A percentile compares a stretch with the other conserved stretches of the same genome.
phyloP scores from a whole-genome alignment of 1,139 yeast genomes.

The Pichia sp. region DNA sequence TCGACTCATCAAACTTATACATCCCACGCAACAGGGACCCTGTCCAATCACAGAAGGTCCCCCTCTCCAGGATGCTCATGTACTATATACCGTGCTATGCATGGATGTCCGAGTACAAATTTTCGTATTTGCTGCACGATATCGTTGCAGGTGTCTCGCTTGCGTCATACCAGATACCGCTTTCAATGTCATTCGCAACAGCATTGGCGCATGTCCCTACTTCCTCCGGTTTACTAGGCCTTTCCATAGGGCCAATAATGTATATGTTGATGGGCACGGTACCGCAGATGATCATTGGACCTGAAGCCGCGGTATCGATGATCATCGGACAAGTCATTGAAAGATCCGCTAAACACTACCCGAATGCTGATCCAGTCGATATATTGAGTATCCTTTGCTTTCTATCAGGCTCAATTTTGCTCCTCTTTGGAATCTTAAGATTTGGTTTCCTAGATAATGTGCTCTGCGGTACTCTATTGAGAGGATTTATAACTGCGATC shows the following conservation, averaged over 20 bases:
- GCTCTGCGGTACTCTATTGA: conserved; percentile 67
- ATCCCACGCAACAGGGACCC: conserved; percentile 1
- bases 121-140: conserved; percentile 57
- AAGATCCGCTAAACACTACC: conserved; percentile 48
- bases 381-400: conserved; percentile 69
- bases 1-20: background rate
- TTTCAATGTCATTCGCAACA: conserved; percentile 82
- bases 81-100: conserved; percentile 78
- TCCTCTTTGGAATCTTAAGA: conserved; percentile 73
- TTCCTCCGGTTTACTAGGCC: conserved; percentile 71
- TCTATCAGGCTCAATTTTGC: conserved; percentile 65
- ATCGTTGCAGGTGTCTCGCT: conserved; percentile 77
- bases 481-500: conserved; percentile 92
- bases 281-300: conserved; percentile 95
- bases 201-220: conserved; percentile 91
- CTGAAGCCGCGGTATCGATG: conserved; percentile 88
- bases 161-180: conserved; percentile 88
- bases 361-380: conserved; percentile 48
- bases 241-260: conserved; percentile 76
- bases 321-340: conserved; percentile 92
- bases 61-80: conserved; percentile 32
- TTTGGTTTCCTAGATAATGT: conserved; percentile 88
- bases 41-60: background rate
- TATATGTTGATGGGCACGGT: conserved; percentile 84
- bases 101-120: conserved; percentile 65